Evolutionary conservation across 1,284 basidiomycete genomes (phyloP).

Genomic region (Grifola frondosa): DNA sequence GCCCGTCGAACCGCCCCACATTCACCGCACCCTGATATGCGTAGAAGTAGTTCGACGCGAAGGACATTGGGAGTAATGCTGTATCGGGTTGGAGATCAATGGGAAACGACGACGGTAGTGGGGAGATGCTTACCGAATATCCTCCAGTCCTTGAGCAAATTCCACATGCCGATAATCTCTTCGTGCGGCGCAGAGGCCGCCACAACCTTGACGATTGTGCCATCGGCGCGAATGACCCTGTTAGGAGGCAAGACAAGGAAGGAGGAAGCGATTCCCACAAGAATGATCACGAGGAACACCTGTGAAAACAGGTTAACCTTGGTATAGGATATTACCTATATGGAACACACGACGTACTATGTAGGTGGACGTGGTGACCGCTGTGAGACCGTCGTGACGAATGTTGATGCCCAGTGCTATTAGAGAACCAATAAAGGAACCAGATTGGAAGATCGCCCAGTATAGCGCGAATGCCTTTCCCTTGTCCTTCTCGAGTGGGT

Average conservation of each 20-base stretch:
- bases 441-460: conserved; percentile 57
- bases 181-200: conserved; percentile 34
- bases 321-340: not conserved
- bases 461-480: conserved; percentile 45
- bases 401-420: conserved; percentile 50
- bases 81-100: not conserved
- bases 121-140: conserved; percentile 27
- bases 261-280: conserved; percentile 38
- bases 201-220: conserved; percentile 39
- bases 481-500: conserved; percentile 55
- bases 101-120: not conserved
- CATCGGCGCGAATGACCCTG: conserved; percentile 39
- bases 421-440: conserved; percentile 49
- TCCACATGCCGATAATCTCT: conserved; percentile 34
- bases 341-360: conserved; percentile 24
- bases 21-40: conserved; percentile 43
- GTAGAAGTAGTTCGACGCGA: conserved; percentile 42
- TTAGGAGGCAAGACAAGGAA: conserved; percentile 40
- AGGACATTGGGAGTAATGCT: conserved; percentile 43
- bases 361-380: conserved; percentile 41
- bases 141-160: conserved; percentile 40
- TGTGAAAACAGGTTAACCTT: conserved; percentile 6
- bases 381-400: conserved; percentile 27
- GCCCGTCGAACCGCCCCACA: conserved; percentile 37
- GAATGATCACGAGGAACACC: conserved; percentile 43